Base-by-base conservation (phyloP, 495 filamentous ascomycete species). In the Aspergillus taichungensis region DNA sequence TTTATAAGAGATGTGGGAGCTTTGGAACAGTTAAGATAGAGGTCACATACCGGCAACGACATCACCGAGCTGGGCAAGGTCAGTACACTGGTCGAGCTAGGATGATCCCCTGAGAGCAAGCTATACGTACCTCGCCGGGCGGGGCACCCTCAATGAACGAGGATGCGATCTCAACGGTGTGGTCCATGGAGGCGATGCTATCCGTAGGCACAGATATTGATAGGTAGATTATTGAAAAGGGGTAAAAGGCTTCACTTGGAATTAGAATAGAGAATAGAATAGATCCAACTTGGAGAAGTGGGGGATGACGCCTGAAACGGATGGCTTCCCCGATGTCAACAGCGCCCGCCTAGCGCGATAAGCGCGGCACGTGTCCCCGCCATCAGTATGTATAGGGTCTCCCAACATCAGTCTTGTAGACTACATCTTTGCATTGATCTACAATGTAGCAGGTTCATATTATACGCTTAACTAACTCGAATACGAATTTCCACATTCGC, bases 101-200 rank as follows among this genome's bases (percentile, higher is more conserved):
- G 18, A 24, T 24, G 18, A 24, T 24, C 18, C 18, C 18, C 18
- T 24, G 18, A 24, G 18, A 24, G 18, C 18, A 24, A 24, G 18
- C 18, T 24, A 24, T 24, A 42, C 74, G 54, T 79, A 96, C 92
- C 86, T 99, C 94, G 69, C 94, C 94, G 29, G 94, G 94, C 35
- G 92, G 92, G 57, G 92, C 88, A 62, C 88, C 87, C 66, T 96
- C 81, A 50, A 99, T 82, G 64, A 97, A 99, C 5, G 87, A 83
- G 49, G 88, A 86, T 43, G 87, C 69, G 28, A 84, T 81, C 46
- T 82, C 78, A 47, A 82, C 57, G 18, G 67, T 69, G 8, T 67
- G 63, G 34, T 64, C 46, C 70, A 74, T 74, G 46, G 33, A 49
- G 49, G 13, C 31, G 30, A 34, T 13, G 29, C 13, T 8, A 14